These are phyloP conservation scores for Phytophthora quininea DNA, from an alignment of 352 stramenopile genomes.

Conservation along the genomic window DNA sequence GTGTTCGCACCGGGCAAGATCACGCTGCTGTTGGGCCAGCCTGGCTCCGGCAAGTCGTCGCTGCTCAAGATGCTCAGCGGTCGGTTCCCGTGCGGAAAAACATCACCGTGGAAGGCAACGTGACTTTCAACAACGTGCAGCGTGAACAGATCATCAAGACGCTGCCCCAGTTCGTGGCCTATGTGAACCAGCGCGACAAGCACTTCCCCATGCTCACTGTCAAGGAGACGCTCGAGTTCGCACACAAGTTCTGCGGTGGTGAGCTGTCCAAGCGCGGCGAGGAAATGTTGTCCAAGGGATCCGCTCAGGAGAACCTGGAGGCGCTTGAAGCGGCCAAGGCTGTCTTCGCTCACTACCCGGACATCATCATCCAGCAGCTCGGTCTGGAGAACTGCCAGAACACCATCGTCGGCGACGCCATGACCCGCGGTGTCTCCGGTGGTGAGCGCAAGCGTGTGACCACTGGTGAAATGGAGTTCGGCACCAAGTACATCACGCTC, in stretches of 20 bases:
- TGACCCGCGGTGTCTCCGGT: slow-evolving; percentile 56
- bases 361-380: slow-evolving; percentile 42
- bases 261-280: slow-evolving; percentile 26
- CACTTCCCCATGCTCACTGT: slow-evolving; percentile 59
- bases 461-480: slow-evolving; percentile 84
- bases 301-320: slow-evolving; percentile 33
- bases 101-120: slow-evolving; percentile 40
- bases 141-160: slow-evolving; percentile 33
- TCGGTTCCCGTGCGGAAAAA: slow-evolving; percentile 43
- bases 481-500: slow-evolving; percentile 70
- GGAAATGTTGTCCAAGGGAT: slow-evolving; percentile 28
- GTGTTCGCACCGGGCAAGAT: slow-evolving; percentile 43
- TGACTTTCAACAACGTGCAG: slow-evolving; percentile 47
- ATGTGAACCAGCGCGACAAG: slow-evolving; percentile 55
- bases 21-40: slow-evolving; percentile 44
- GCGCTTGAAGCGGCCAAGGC: slow-evolving; percentile 23
- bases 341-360: slow-evolving; percentile 34
- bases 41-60: slow-evolving; percentile 43
- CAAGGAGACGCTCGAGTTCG: slow-evolving; percentile 60
- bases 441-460: slow-evolving; percentile 68
- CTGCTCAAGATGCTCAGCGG: slow-evolving; percentile 52
- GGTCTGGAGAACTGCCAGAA: slow-evolving; percentile 40
- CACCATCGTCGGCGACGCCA: slow-evolving; percentile 56
- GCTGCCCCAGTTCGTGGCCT: slow-evolving; percentile 52
- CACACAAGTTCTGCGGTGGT: slow-evolving; percentile 40